Conservation (phyloP, 306 rosid genomes). For the Trifolium pratense region DNA sequence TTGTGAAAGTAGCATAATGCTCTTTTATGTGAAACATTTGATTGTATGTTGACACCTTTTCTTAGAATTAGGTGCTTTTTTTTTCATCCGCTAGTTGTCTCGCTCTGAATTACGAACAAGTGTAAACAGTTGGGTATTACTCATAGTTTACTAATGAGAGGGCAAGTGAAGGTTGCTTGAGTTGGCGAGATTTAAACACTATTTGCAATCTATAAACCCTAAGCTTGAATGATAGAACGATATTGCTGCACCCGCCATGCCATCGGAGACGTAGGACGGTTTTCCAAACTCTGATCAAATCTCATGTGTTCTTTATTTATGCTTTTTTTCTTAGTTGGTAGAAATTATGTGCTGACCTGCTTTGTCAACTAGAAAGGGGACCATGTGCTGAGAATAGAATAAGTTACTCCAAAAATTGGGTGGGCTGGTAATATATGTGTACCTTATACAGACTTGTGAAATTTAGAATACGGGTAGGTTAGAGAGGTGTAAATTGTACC, state of each 20-base stretch:
- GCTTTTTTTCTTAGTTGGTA: not conserved
- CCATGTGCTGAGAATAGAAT: conserved; percentile 7
- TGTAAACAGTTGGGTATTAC: not conserved
- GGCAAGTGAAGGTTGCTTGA: too few species aligned
- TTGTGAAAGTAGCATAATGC: conserved; percentile 24
- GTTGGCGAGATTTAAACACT: too few species aligned
- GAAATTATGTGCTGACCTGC: conserved; percentile 5
- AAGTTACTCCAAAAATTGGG: not conserved
- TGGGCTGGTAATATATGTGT: conserved; percentile 6
- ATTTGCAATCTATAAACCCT: too few species aligned
- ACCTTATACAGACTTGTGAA: conserved; percentile 17
- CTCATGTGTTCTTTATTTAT: too few species aligned
- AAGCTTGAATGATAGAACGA: too few species aligned
- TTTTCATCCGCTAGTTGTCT: conserved; percentile 16
- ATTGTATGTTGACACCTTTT: not conserved
- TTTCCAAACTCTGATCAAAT: too few species aligned
- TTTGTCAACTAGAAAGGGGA: conserved; percentile 23
- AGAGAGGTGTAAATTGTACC: conserved; percentile 24
- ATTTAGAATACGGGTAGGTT: conserved; percentile 24
- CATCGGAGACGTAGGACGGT: too few species aligned
- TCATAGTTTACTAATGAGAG: too few species aligned
- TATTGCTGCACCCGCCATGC: too few species aligned
- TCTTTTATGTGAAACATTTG: not conserved
- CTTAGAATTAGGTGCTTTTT: conserved; percentile 30
- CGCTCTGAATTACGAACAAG: conserved; percentile 18